phyloP scores from a whole-genome alignment of 2,329 filamentous ascomycete genomes.

The Fusarium falciforme region DNA sequence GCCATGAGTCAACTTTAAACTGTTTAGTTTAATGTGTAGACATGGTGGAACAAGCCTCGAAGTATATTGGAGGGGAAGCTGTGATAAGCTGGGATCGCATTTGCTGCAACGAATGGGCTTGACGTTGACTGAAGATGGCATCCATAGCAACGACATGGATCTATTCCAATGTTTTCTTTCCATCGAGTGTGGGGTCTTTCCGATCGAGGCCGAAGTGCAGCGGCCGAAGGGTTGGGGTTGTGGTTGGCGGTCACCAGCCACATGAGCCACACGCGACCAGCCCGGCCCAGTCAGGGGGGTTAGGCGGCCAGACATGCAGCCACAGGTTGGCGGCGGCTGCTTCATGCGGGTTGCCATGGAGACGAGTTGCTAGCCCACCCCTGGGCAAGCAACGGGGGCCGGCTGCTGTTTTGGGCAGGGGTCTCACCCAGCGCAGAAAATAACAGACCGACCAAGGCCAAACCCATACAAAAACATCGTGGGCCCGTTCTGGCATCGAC shows the following conservation, averaged over 20 bases:
- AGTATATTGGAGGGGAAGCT: background rate
- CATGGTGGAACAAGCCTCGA: background rate
- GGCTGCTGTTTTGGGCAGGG: slow-evolving; percentile 42
- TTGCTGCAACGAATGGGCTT: background rate
- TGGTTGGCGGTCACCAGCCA: slow-evolving; percentile 16
- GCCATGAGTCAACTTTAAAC: background rate
- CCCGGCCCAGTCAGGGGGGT: background rate
- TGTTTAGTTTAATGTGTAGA: background rate
- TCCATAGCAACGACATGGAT: background rate
- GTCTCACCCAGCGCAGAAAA: slow-evolving; percentile 34
- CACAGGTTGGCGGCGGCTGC: slow-evolving; percentile 3
- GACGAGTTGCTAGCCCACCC: slow-evolving; percentile 28
- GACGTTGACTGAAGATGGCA: background rate
- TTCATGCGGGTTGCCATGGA: slow-evolving; percentile 33
- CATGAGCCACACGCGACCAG: slow-evolving; percentile 25
- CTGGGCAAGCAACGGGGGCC: slow-evolving; percentile 16
- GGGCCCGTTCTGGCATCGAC: slow-evolving; percentile 36
- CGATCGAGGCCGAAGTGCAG: background rate
- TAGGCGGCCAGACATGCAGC: slow-evolving; percentile 17
- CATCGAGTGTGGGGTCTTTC: background rate
- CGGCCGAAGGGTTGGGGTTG: background rate
- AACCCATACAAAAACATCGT: slow-evolving; percentile 49
- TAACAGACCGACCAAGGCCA: slow-evolving; percentile 33
- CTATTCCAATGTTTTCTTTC: background rate
- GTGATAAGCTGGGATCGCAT: background rate